Base-by-base conservation (phyloP, 2,329 filamentous ascomycete species). In the Ceratocystis papillata region DNA sequence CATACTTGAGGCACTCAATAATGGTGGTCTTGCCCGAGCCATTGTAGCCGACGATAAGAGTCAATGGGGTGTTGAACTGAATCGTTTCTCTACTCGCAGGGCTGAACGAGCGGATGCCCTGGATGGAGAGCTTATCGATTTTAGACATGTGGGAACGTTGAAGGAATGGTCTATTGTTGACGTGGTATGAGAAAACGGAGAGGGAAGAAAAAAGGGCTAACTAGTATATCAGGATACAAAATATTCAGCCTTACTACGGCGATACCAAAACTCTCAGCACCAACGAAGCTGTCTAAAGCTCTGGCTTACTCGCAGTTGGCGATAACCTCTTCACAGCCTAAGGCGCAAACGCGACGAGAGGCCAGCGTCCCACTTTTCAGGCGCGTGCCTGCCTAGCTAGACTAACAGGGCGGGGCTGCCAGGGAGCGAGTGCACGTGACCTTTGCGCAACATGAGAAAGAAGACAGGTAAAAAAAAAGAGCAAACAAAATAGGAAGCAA, bases 21-120 rank as follows among this genome's bases (percentile, higher is more conserved):
- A 99, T 96, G 67, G 94, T 97, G 8, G 94, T 99, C 79, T 99
- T 99, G 69, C 94, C 94, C 0, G 93, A 97, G 65, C 94, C 94
- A 78, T 99, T 99, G 76, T 91, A 90, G 67, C 94, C 94, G 67
- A 99, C 95, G 71, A 99, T 99, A 69, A 99, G 82, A 12, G 94
- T 99, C 66, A 99, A 81, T 30, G 94, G 95, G 0, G 89, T 88
- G 70, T 91, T 86, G 75, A 99, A 97, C 71, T 88, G 82, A 69
- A 97, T 96, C 46, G 83, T 87, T 76, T 96, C 89, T 70, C 82
- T 82, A 68, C 82, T 79, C 55, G 81, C 80, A 70, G 89, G 87
- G 75, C 88, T 88, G 75, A 97, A 97, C 67, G 93, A 96, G 71
- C 93, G 90, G 70, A 84, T 76, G 70, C 91, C 93, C 73, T 86